Evolutionary conservation across 768 basidiomycete species (phyloP).

Genomic region (Lactarius deliciosus): DNA sequence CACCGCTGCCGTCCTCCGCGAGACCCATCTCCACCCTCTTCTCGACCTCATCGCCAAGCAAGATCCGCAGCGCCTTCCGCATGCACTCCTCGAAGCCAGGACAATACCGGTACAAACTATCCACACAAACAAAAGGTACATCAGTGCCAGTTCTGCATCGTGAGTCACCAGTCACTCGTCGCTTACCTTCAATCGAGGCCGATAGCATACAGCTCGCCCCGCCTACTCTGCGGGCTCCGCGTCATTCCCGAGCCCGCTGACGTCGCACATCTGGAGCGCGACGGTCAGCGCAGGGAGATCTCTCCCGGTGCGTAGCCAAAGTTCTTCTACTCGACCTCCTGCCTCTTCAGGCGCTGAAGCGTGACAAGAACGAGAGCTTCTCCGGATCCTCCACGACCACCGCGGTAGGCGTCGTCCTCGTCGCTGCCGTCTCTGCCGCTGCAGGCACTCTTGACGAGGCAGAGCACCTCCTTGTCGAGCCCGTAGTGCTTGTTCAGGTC

Average conservation of each 20-base stretch:
- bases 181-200: constrained; percentile 91
- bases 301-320: constrained; percentile 58
- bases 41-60: too few relatives aligned
- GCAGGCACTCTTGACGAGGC: constrained; percentile 78
- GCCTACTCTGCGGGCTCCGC: too few relatives aligned
- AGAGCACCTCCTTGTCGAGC: constrained; percentile 80
- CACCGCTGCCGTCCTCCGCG: too few relatives aligned
- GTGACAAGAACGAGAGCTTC: constrained; percentile 26
- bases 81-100: too few relatives aligned
- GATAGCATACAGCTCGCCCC: constrained; percentile 38
- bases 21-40: too few relatives aligned
- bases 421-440: constrained; percentile 39
- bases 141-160: constrained; percentile 8
- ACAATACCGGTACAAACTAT: too few relatives aligned
- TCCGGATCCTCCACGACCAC: neutral
- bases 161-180: neutral
- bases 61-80: too few relatives aligned
- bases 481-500: constrained; percentile 88
- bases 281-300: constrained; percentile 39
- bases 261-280: too few relatives aligned
- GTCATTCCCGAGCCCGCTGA: too few relatives aligned
- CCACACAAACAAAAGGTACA: too few relatives aligned
- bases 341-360: constrained; percentile 46
- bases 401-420: neutral
- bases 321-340: constrained; percentile 57